phyloP scores from a whole-genome alignment of 2,329 filamentous ascomycete genomes.

The Myriangium duriaei region DNA sequence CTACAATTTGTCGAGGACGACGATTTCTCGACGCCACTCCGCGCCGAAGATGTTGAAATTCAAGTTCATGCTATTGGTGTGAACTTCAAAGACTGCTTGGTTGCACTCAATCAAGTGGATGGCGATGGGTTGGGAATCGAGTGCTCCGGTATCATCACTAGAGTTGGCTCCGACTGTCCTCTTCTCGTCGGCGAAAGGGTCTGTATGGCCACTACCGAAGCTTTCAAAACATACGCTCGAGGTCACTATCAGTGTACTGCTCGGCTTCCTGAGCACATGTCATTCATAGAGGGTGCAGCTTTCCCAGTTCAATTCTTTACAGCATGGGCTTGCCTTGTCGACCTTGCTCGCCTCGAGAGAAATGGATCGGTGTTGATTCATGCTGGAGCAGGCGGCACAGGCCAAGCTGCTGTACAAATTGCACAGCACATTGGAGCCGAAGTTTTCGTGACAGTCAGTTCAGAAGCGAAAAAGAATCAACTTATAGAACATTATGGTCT shows the following conservation, averaged over 20 bases:
- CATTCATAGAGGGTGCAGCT: conserved; percentile 14
- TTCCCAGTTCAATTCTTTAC: conserved; percentile 11
- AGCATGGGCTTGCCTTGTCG: conserved; percentile 8
- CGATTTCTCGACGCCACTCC: background rate
- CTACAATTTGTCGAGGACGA: background rate
- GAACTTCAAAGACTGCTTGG: conserved; percentile 37
- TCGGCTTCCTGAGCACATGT: conserved; percentile 14
- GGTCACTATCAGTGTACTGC: background rate
- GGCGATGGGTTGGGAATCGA: conserved; percentile 23
- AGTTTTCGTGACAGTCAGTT: conserved; percentile 17
- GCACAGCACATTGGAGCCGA: conserved; percentile 14
- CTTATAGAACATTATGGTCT: conserved; percentile 16
- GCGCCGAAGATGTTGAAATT: conserved; percentile 24
- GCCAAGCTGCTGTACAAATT: conserved; percentile 16
- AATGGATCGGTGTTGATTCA: conserved; percentile 22
- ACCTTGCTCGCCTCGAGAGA: conserved; percentile 9
- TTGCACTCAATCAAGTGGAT: conserved; percentile 25
- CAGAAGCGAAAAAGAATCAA: conserved; percentile 13
- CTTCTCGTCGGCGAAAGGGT: background rate
- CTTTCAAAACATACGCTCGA: background rate
- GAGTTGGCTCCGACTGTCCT: conserved; percentile 16
- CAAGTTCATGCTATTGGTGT: conserved; percentile 25
- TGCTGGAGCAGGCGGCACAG: conserved; percentile 16
- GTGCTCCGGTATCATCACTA: conserved; percentile 21
- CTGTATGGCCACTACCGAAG: background rate